Base-by-base conservation (phyloP, 345 rosid species). In the Alliaria petiolata region DNA sequence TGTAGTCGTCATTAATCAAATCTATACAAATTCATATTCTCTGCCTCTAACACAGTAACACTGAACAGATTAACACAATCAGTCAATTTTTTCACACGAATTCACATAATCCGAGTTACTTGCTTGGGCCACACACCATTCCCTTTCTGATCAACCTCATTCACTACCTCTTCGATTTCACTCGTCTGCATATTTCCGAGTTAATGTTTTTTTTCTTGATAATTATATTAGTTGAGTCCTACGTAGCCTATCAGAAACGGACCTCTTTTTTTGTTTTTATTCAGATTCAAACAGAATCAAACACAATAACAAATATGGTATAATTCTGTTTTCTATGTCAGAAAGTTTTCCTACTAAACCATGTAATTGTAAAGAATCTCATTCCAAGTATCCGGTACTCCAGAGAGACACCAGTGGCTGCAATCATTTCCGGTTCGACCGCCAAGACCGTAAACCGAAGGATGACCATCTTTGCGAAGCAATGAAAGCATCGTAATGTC, bases 311-410 rank as follows among this genome's bases (percentile, higher is more conserved):
- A 35, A 62, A 28, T 17, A 76, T 76, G 71, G 19, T 64, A 52
- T 20, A 61, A 30, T 38, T 40, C n/a, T 53, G 4, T 46, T 30
- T 19, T 4, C 11, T 40, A 35, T 46, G 3, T 46, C 36, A n/a
- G 35, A 14, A 4, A 13, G 2, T 25, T 20, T 36, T 8, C 4
- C 4, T 10, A 33, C 38, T 46, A 30, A 45, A 72, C 43, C 76
- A 88, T 74, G 30, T 80, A 80, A 78, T 80, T 87, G 79, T 81
- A 90, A 82, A 93, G 86, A 80, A 93, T 78, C 67, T 79, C 80
- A 72, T 89, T 93, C 98, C 98, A 93, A 66, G 93, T 83, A 75
- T 93, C 98, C 1, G 98, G 97, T 76, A 90, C 97, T 8, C 97
- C 97, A 1, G 91, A 53, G 52, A 93, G 91, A 70, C 98, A 91